phyloP scores from a whole-genome alignment of 2,329 filamentous ascomycete species.

The Macrophomina phaseolina region DNA sequence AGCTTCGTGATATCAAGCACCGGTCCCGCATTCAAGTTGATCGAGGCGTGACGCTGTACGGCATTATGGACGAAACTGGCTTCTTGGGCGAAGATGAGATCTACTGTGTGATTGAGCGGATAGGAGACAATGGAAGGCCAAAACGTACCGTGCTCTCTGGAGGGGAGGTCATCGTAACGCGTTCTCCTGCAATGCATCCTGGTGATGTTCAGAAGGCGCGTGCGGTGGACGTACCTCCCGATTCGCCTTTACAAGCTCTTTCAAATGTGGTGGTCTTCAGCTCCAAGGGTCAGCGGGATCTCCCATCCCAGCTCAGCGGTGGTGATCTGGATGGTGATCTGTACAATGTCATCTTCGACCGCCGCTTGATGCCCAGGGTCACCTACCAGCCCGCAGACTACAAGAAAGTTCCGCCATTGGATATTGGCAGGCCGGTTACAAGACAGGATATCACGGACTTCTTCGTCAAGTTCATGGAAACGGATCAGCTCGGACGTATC shows the following conservation, averaged over 20 bases:
- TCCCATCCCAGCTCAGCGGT: slow-evolving; percentile 79
- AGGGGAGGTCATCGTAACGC: slow-evolving; percentile 67
- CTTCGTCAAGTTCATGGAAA: slow-evolving; percentile 67
- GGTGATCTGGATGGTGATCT: slow-evolving; percentile 86
- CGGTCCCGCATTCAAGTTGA: slow-evolving; percentile 75
- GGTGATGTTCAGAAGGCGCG: slow-evolving; percentile 75
- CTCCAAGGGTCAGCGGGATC: slow-evolving; percentile 70
- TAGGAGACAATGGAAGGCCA: slow-evolving; percentile 35
- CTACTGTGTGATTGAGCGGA: slow-evolving; percentile 64
- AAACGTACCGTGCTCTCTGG: slow-evolving; percentile 30
- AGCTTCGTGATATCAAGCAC: slow-evolving; percentile 77
- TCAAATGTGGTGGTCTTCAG: slow-evolving; percentile 82
- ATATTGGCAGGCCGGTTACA: slow-evolving; percentile 66
- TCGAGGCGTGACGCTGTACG: slow-evolving; percentile 76
- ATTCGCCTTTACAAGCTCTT: slow-evolving; percentile 66
- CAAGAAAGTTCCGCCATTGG: slow-evolving; percentile 59
- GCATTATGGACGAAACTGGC: slow-evolving; percentile 82
- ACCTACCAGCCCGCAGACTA: slow-evolving; percentile 72
- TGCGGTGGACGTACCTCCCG: slow-evolving; percentile 63
- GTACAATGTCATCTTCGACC: slow-evolving; percentile 80
- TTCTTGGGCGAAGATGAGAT: slow-evolving; percentile 70
- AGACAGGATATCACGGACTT: slow-evolving; percentile 75
- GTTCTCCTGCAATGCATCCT: slow-evolving; percentile 81
- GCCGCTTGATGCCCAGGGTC: slow-evolving; percentile 50
- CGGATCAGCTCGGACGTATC: slow-evolving; percentile 51